phyloP scores from a whole-genome alignment of 179 eudicot genomes.

The Spergularia azorica region DNA sequence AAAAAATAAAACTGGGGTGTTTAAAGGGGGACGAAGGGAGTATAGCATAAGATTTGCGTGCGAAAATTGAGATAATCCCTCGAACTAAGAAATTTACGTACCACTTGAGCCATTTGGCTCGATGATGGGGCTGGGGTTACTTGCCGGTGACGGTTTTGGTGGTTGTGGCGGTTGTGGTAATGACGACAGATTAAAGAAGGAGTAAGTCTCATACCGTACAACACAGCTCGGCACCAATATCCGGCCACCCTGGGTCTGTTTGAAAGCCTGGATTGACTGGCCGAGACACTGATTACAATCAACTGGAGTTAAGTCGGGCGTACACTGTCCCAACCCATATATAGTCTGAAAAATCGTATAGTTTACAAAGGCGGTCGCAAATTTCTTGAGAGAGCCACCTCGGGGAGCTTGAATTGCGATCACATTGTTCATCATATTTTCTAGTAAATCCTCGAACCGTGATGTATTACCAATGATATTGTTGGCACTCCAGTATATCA shows the following conservation, averaged over 20 bases:
- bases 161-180: neutral
- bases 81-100: neutral
- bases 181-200: conserved; percentile 15
- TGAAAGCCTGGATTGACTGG: neutral
- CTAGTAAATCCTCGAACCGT: neutral
- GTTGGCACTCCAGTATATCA: fast-evolving
- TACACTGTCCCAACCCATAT: conserved; percentile 39
- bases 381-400: conserved; percentile 9
- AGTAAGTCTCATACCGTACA: conserved; percentile 21
- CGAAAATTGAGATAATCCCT: too few relatives aligned
- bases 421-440: neutral
- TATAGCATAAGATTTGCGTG: too few relatives aligned
- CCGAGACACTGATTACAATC: conserved; percentile 33
- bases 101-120: neutral
- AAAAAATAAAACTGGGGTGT: too few relatives aligned
- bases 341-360: neutral
- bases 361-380: neutral
- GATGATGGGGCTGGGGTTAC: neutral
- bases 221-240: conserved; percentile 16
- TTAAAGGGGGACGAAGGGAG: too few relatives aligned
- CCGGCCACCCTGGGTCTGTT: conserved; percentile 15
- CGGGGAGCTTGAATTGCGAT: conserved; percentile 17
- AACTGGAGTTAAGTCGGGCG: conserved; percentile 29
- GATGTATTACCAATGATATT: conserved; percentile 13
- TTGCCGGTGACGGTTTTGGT: neutral